Base-by-base conservation (phyloP, 495 filamentous ascomycete genomes). In the Hypoxylon subgilvum region DNA sequence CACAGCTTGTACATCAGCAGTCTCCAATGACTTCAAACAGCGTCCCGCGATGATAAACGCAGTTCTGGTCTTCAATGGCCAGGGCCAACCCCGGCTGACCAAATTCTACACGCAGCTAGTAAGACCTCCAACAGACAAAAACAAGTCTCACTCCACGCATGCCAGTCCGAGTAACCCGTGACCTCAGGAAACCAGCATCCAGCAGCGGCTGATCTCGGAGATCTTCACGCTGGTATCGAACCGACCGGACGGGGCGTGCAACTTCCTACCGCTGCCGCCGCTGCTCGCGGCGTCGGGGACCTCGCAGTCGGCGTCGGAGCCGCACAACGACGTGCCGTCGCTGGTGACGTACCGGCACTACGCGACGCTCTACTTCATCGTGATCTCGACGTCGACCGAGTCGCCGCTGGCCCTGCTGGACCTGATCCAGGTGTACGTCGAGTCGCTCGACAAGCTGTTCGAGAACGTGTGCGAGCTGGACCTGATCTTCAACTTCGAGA, bases 81-180 rank as follows among this genome's bases (percentile, higher is more conserved):
- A 89, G 53, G 94, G 94, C 56, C 92, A 97, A 69, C 93, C 94
- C 12, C 88, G 94, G 25, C 83, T 99, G 53, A 97, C 93, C 55
- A 97, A 97, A 68, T 99, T 99, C 81, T 99, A 99, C 73, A 96
- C 94, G 9, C 93, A 97, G 69, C 88, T 99, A 43, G 94, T 97
- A 73, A 25, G 47, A 55, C 27, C 10, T 34, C 30, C 48, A 23
- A 48, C 3, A 27, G 8, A 27, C 23, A 27, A 27, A 27, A 27
- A 27, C 23, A 27, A 27, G 23, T 27, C 23, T 27, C 23, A 27
- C n/a, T n/a, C n/a, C n/a, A n/a, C n/a, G n/a, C n/a, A n/a, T n/a
- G 23, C 23, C 23, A 27, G 23, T 4, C 23, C 40, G n/a, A 38
- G n/a, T 32, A 39, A 47, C 17, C 17, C 19, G 22, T 36, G 32